These are phyloP conservation scores for Daldinia vernicosa DNA, from an alignment of 495 filamentous ascomycete species.

Conservation along the genomic window DNA sequence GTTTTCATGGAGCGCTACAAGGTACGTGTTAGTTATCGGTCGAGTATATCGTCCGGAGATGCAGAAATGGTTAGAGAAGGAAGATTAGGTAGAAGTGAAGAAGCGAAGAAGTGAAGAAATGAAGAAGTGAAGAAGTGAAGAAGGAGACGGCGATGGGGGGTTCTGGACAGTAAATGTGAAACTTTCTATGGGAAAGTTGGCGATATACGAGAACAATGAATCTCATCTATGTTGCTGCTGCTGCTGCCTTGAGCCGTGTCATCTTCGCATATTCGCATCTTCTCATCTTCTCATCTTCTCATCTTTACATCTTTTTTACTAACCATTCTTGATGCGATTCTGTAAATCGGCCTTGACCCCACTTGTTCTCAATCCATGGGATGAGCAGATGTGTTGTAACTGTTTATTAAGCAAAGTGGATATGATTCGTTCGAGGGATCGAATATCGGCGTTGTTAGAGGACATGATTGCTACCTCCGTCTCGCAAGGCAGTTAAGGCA, in stretches of 20 bases:
- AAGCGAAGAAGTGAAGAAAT: too few relatives aligned
- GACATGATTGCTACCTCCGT: constrained; percentile 3
- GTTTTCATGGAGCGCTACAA: constrained; percentile 37
- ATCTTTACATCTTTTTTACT: constrained; percentile 47
- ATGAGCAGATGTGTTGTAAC: constrained; percentile 76
- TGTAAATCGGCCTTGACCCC: constrained; percentile 86
- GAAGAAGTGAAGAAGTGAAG: too few relatives aligned
- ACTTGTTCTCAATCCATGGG: constrained; percentile 72
- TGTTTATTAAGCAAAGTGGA: constrained; percentile 67
- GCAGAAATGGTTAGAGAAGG: constrained; percentile 8
- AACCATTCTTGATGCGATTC: constrained; percentile 77
- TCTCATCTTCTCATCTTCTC: neutral
- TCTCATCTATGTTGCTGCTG: too few relatives aligned
- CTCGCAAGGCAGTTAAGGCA: neutral
- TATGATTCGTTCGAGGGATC: constrained; percentile 47
- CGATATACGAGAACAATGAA: neutral
- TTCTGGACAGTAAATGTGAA: neutral
- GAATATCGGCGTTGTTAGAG: constrained; percentile 59
- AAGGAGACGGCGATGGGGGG: neutral
- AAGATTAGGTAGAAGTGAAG: neutral
- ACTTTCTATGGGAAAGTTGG: constrained; percentile 1
- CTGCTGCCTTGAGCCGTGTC: too few relatives aligned
- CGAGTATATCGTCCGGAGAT: neutral
- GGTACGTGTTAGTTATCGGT: constrained; percentile 1
- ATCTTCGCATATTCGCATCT: too few relatives aligned